A percentile compares a stretch with the other conserved stretches of the same genome.
Conservation (phyloP, 2,329 filamentous ascomycete genomes). For the Leptographium procerum region DNA sequence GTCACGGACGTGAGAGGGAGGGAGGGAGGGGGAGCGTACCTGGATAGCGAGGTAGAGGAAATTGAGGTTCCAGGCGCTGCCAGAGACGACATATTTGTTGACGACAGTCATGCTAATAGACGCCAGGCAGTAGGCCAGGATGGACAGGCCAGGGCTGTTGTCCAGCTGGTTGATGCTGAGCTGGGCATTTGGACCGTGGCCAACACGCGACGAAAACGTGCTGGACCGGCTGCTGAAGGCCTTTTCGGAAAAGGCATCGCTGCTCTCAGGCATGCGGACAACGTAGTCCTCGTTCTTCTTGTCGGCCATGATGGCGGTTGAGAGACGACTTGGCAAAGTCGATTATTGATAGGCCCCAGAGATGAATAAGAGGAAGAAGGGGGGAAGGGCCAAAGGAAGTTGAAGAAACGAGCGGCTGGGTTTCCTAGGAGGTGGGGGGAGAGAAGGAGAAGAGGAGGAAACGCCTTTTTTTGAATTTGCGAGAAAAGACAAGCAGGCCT, state of each 20-base stretch:
- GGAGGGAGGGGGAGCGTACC: constrained; percentile 43
- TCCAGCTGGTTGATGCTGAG: constrained; percentile 40
- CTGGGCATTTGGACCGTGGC: constrained; percentile 20
- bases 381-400: neutral
- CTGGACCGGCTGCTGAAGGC: constrained; percentile 32
- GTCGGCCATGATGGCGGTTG: constrained; percentile 55
- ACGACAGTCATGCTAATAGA: constrained; percentile 99
- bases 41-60: constrained; percentile 90
- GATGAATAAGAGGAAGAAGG: neutral
- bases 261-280: constrained; percentile 56
- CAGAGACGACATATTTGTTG: constrained; percentile 97
- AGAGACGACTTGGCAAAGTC: neutral
- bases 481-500: neutral
- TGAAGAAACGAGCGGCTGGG: neutral
- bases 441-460: neutral
- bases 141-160: constrained; percentile 69
- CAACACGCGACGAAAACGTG: constrained; percentile 22
- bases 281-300: constrained; percentile 80
- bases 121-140: constrained; percentile 82
- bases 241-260: constrained; percentile 39
- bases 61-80: constrained; percentile 84
- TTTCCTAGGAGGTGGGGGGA: neutral
- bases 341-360: too few relatives aligned
- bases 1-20: too few relatives aligned
- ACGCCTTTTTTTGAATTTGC: too few relatives aligned